Conservation (phyloP, 768 basidiomycete species). For the Antrodiella citrinella region DNA sequence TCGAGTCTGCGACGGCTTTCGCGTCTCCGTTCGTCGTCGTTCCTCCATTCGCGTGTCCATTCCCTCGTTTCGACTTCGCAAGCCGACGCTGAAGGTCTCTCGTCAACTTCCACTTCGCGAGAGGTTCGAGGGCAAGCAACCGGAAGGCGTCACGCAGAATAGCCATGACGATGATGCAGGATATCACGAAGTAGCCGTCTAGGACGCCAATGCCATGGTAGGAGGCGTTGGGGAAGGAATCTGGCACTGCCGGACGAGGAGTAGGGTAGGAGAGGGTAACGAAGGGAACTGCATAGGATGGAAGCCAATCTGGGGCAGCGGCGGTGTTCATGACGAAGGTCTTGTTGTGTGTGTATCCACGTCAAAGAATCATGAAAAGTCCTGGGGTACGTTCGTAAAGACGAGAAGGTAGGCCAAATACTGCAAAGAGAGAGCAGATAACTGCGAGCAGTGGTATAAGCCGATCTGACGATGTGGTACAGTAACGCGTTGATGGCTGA, state of each 20-base stretch:
- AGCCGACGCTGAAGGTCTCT: constrained; percentile 34
- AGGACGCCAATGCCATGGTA: constrained; percentile 69
- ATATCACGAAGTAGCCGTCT: constrained; percentile 74
- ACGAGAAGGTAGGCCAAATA: background rate
- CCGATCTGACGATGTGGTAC: background rate
- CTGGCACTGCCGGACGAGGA: constrained; percentile 43
- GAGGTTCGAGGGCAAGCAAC: constrained; percentile 67
- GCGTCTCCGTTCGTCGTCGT: constrained; percentile 16
- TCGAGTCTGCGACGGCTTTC: constrained; percentile 26
- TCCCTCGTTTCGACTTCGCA: constrained; percentile 4
- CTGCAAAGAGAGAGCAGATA: background rate
- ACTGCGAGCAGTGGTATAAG: background rate
- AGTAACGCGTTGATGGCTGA: too few relatives aligned
- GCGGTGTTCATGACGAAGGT: constrained; percentile 29
- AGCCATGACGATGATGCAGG: constrained; percentile 85
- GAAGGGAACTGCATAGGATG: constrained; percentile 56
- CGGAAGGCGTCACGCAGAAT: constrained; percentile 73
- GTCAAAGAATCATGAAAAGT: constrained; percentile 28
- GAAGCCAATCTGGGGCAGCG: constrained; percentile 34
- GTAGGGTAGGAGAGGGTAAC: constrained; percentile 67
- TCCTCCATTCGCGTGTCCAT: constrained; percentile 11
- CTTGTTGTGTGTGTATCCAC: constrained; percentile 18
- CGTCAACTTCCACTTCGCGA: constrained; percentile 70
- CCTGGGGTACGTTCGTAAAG: background rate
- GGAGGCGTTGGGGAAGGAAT: constrained; percentile 62